phyloP scores from a whole-genome alignment of 805 yeast species.

The Kluyveromyces dobzhanskii region DNA sequence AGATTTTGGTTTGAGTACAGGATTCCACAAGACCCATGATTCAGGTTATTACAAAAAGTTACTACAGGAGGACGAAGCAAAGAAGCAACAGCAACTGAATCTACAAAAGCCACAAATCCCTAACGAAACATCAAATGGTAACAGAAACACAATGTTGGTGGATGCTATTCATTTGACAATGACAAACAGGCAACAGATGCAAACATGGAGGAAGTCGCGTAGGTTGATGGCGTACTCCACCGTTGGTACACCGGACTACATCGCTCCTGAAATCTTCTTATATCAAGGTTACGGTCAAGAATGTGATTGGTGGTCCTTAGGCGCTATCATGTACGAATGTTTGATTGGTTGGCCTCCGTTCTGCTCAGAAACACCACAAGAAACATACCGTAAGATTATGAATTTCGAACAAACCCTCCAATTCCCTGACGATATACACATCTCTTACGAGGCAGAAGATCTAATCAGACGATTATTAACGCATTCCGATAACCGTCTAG shows the following conservation, averaged over 20 bases:
- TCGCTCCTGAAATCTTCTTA: conserved; percentile 89
- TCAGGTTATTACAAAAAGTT: conserved; percentile 77
- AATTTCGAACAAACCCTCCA: conserved; percentile 84
- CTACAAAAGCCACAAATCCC: conserved; percentile 31
- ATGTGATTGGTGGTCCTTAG: conserved; percentile 97
- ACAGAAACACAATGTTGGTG: conserved; percentile 75
- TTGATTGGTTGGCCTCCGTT: conserved; percentile 96
- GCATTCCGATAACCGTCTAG: conserved; percentile 70
- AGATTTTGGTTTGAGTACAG: conserved; percentile 84
- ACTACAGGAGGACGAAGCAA: conserved; percentile 51
- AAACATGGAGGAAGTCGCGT: conserved; percentile 90
- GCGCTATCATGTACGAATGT: conserved; percentile 96
- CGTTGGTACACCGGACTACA: conserved; percentile 93
- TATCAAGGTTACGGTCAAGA: conserved; percentile 95
- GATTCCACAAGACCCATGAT: conserved; percentile 91
- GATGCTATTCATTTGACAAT: conserved; percentile 94
- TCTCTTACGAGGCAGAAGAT: conserved; percentile 84
- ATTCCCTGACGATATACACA: conserved; percentile 87
- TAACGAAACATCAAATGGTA: conserved; percentile 24
- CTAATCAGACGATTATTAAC: conserved; percentile 70
- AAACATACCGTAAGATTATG: conserved; percentile 82
- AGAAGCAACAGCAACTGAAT: conserved; percentile 19
- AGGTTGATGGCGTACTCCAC: conserved; percentile 93
- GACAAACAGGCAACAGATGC: conserved; percentile 90
- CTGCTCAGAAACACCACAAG: conserved; percentile 91